phyloP scores from a whole-genome alignment of 495 filamentous ascomycete genomes.

The Collariella sp. region DNA sequence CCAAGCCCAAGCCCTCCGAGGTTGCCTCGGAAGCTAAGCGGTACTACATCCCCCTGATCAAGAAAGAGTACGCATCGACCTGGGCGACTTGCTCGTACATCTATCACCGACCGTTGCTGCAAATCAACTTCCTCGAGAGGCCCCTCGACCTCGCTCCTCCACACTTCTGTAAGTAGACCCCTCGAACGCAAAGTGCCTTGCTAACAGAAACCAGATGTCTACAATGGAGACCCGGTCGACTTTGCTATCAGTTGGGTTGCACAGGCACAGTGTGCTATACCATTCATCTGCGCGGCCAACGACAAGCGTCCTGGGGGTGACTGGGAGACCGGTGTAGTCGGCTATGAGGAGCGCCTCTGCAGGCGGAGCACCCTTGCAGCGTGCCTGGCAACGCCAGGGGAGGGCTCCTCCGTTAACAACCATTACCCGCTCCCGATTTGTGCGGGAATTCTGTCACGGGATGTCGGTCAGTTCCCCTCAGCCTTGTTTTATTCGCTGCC shows the following conservation, averaged over 20 bases:
- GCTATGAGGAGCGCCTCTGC: conserved; percentile 62
- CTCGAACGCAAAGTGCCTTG: neutral
- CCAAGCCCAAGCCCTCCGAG: conserved; percentile 57
- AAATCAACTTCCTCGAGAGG: conserved; percentile 31
- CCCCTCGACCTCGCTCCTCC: conserved; percentile 28
- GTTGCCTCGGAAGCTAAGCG: conserved; percentile 62
- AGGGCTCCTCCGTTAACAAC: conserved; percentile 26
- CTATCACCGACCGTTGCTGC: conserved; percentile 35
- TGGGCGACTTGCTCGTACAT: conserved; percentile 43
- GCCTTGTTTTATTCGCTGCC: neutral
- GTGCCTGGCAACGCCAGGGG: conserved; percentile 48
- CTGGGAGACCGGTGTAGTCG: conserved; percentile 64
- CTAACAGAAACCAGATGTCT: conserved; percentile 40
- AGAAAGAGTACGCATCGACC: conserved; percentile 36
- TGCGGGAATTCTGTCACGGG: conserved; percentile 58
- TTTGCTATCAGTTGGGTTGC: conserved; percentile 52
- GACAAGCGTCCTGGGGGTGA: conserved; percentile 67
- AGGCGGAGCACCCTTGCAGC: conserved; percentile 62
- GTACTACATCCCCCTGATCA: conserved; percentile 52
- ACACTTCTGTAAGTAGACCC: conserved; percentile 31
- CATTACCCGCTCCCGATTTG: conserved; percentile 62
- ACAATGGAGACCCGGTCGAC: conserved; percentile 60
- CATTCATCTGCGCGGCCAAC: conserved; percentile 66
- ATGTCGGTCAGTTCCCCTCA: conserved; percentile 45
- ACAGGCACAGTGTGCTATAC: conserved; percentile 35